Evolutionary conservation across 805 yeast species (phyloP).

Genomic region (Saccharomycopsis javanensis): DNA sequence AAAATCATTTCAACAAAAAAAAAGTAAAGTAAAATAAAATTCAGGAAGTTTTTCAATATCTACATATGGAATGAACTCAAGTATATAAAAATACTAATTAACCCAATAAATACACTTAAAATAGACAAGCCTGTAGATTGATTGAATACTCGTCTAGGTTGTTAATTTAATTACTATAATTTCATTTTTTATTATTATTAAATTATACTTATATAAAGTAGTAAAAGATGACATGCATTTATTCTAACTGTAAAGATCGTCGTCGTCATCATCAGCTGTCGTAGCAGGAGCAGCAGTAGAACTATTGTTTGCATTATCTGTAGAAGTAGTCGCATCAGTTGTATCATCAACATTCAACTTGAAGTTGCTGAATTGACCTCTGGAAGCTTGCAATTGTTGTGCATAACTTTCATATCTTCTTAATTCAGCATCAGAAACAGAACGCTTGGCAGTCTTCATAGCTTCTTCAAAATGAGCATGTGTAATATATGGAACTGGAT

Average conservation of each 20-base stretch:
- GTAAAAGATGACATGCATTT: neutral
- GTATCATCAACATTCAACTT: constrained; percentile 59
- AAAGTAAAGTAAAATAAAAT: neutral
- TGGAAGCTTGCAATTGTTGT: constrained; percentile 89
- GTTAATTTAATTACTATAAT: neutral
- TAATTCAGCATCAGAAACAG: constrained; percentile 93
- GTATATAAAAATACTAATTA: neutral
- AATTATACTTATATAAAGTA: neutral
- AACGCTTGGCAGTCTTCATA: constrained; percentile 97
- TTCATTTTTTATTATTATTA: neutral
- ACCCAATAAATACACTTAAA: neutral
- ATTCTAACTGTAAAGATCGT: constrained; percentile 32
- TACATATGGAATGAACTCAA: neutral
- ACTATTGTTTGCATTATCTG: constrained; percentile 31
- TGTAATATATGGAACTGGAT: constrained; percentile 92
- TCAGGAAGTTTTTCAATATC: neutral
- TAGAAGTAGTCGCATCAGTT: constrained; percentile 35
- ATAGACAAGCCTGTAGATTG: neutral
- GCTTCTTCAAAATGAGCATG: constrained; percentile 97
- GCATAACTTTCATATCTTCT: constrained; percentile 99
- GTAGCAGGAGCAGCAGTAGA: constrained; percentile 32
- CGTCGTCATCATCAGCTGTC: constrained; percentile 43
- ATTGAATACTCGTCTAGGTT: neutral
- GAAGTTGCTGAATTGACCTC: constrained; percentile 90
- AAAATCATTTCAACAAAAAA: neutral